phyloP scores from a whole-genome alignment of 1,284 basidiomycete species.

The Cryptococcus sp. region DNA sequence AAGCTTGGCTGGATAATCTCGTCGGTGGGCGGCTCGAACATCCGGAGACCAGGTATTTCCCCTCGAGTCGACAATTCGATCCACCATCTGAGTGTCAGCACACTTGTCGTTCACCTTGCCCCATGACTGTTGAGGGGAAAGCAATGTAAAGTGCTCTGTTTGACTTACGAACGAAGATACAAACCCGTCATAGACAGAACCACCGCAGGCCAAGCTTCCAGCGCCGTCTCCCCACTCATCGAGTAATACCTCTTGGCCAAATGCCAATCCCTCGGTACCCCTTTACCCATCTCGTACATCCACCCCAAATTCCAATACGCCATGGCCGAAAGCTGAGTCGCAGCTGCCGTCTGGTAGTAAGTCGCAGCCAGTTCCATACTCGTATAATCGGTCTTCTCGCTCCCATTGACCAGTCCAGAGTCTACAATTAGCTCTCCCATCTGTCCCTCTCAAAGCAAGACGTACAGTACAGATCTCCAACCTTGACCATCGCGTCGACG shows the following conservation, averaged over 20 bases:
- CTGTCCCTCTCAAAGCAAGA: slow-evolving; percentile 26
- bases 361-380: slow-evolving; percentile 63
- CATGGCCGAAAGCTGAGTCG: slow-evolving; percentile 81
- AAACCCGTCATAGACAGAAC: slow-evolving; percentile 74
- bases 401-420: slow-evolving; percentile 27
- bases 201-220: slow-evolving; percentile 82
- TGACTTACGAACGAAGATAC: slow-evolving; percentile 57
- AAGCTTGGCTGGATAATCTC: slow-evolving; percentile 4
- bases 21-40: slow-evolving; percentile 33
- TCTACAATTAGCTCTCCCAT: neutral
- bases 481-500: slow-evolving; percentile 91
- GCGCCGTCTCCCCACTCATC: slow-evolving; percentile 73
- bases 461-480: slow-evolving; percentile 96
- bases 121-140: neutral
- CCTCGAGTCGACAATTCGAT: slow-evolving; percentile 36
- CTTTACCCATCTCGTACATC: slow-evolving; percentile 97
- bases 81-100: slow-evolving; percentile 36
- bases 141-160: neutral
- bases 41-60: slow-evolving; percentile 31
- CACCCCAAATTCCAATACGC: slow-evolving; percentile 98
- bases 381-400: slow-evolving; percentile 36
- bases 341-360: slow-evolving; percentile 86
- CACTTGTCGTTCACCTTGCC: neutral
- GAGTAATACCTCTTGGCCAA: slow-evolving; percentile 97
- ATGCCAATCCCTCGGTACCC: slow-evolving; percentile 89